Base-by-base conservation (phyloP, 305 asterid genomes). In the Coffea humblotiana region DNA sequence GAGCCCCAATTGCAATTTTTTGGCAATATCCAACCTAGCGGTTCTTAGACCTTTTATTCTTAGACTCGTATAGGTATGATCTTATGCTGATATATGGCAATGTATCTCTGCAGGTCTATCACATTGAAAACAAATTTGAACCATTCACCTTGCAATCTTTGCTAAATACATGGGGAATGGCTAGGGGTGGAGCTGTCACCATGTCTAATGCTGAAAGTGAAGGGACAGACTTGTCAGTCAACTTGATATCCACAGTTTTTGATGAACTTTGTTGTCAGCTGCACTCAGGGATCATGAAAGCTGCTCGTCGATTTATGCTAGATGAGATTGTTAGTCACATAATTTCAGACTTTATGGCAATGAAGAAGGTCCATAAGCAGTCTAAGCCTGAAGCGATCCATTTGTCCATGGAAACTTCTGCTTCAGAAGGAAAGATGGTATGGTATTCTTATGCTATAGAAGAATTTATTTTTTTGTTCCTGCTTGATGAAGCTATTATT, bases 301-400 rank as follows among this genome's bases (percentile, higher is more conserved):
- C 99, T 60, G 95, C 98, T 84, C 95, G 92, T 32, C 94, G 94
- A 79, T 86, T 91, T 85, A 77, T 93, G 75, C 90, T 96, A 45
- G 98, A 96, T 86, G 98, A 94, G 89, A 94, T 96, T 81, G 92
- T 94, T 68, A 85, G 97, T 71, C 85, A 83, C 86, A 83, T 90
- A 85, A 94, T 94, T 58, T 83, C 91, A 68, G 97, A 92, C 72
- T 88, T 86, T 84, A 82, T 90, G 77, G 85, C 90, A 78, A 79
- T 79, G 78, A 92, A 87, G 90, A 93, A 88, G 88, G 80, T 75
- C 74, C 85, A 86, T 74, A 90, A 83, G 86, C 84, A 82, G 77
- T 79, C 75, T 60, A 87, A 83, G 84, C 78, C 84, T 69, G 90
- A 89, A 83, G 84, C 81, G 35, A 79, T 80, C 70, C 73, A 79